phyloP scores from a whole-genome alignment of 139 green algal genomes.

The Closterium sp. region DNA sequence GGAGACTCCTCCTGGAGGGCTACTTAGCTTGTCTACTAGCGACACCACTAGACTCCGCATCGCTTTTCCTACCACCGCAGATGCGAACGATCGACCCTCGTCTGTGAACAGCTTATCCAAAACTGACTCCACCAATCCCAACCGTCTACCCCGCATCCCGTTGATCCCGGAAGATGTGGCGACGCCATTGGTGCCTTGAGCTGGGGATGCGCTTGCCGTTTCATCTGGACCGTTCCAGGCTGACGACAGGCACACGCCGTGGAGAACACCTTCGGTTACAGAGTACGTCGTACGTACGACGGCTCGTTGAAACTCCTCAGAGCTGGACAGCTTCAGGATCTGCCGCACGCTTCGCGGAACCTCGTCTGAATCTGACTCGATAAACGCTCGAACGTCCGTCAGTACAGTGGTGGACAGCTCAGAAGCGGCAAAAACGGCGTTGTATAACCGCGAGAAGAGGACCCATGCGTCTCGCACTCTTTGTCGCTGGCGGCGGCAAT shows the following conservation, averaged over 20 bases:
- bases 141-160: not conserved
- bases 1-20: not conserved
- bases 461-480: not conserved
- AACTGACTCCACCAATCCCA: not conserved
- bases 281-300: conserved; percentile 8
- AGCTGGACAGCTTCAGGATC: conserved; percentile 27
- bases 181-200: conserved; percentile 15
- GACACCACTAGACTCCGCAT: conserved; percentile 13
- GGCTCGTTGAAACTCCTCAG: conserved; percentile 26
- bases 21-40: conserved; percentile 20
- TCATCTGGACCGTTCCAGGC: conserved; percentile 9
- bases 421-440: not conserved
- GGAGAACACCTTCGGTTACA: conserved; percentile 1
- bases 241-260: not conserved
- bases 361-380: conserved; percentile 22
- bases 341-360: conserved; percentile 30
- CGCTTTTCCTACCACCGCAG: conserved; percentile 31
- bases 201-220: not conserved
- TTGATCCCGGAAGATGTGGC: not conserved
- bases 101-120: conserved; percentile 44
- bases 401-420: conserved; percentile 26
- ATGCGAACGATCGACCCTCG: conserved; percentile 32
- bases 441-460: not conserved
- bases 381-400: conserved; percentile 20
- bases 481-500: not conserved